These are phyloP conservation scores for Quambalaria eucalypti DNA, from an alignment of 1,284 basidiomycete species.

Conservation along the genomic window DNA sequence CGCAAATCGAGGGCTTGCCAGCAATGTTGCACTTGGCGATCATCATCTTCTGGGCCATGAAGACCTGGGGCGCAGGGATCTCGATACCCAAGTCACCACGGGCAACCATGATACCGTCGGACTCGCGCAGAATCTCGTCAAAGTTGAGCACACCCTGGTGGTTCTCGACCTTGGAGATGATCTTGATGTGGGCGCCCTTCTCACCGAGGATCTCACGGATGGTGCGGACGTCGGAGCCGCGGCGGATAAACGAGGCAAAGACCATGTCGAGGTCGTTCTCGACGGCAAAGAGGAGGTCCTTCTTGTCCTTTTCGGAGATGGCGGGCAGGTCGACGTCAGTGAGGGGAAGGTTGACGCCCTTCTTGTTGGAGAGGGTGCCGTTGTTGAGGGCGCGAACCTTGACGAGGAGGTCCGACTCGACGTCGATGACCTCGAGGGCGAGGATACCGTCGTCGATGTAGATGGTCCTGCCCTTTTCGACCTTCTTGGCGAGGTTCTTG, in stretches of 20 bases:
- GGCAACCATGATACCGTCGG: slow-evolving; percentile 47
- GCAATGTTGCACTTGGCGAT: slow-evolving; percentile 47
- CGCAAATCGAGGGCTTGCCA: slow-evolving; percentile 84
- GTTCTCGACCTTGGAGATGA: slow-evolving; percentile 47
- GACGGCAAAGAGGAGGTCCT: slow-evolving; percentile 87
- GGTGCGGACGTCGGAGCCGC: slow-evolving; percentile 36
- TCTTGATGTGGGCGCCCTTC: slow-evolving; percentile 45
- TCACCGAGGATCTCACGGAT: slow-evolving; percentile 45
- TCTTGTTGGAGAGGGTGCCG: slow-evolving; percentile 86
- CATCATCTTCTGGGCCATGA: slow-evolving; percentile 48
- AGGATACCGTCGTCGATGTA: slow-evolving; percentile 97
- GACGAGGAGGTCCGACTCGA: slow-evolving; percentile 50
- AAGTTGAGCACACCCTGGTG: slow-evolving; percentile 47
- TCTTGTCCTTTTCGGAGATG: slow-evolving; percentile 83
- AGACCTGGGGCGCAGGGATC: slow-evolving; percentile 55
- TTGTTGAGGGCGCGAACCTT: slow-evolving; percentile 82
- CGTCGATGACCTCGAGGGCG: slow-evolving; percentile 79
- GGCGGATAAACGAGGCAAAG: slow-evolving; percentile 46
- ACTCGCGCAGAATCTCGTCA: slow-evolving; percentile 46
- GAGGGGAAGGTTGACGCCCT: slow-evolving; percentile 98
- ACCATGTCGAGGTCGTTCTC: slow-evolving; percentile 95
- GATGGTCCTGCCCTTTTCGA: slow-evolving; percentile 86
- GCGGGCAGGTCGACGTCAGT: slow-evolving; percentile 95
- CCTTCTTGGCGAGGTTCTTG: slow-evolving; percentile 89
- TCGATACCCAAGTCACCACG: slow-evolving; percentile 47